These are phyloP conservation scores for Botryotinia calthae DNA, from an alignment of 2,329 filamentous ascomycete species.

Conservation along the genomic window DNA sequence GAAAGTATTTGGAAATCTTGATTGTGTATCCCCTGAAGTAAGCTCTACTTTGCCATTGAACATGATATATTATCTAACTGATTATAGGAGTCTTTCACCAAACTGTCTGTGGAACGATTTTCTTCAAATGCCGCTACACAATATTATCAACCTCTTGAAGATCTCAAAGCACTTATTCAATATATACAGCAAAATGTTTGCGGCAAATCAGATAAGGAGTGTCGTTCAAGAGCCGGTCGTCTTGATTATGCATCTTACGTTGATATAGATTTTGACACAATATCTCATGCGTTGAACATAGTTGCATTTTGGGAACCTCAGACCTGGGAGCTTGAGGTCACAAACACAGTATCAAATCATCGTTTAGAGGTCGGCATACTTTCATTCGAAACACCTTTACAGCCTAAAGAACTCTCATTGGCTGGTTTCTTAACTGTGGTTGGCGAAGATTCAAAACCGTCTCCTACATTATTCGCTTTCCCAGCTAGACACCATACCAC, in stretches of 20 bases:
- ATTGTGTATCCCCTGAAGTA: slow-evolving; percentile 54
- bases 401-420: slow-evolving; percentile 72
- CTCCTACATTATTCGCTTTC: slow-evolving; percentile 78
- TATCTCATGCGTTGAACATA: slow-evolving; percentile 62
- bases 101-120: slow-evolving; percentile 58
- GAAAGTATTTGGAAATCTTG: slow-evolving; percentile 53
- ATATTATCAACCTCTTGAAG: slow-evolving; percentile 65
- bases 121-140: slow-evolving; percentile 63
- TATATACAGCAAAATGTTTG: slow-evolving; percentile 57
- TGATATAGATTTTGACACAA: slow-evolving; percentile 75
- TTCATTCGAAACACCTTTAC: slow-evolving; percentile 59
- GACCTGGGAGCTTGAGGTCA: slow-evolving; percentile 32
- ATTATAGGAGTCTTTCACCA: slow-evolving; percentile 58
- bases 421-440: slow-evolving; percentile 77
- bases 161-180: slow-evolving; percentile 52
- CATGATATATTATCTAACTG: slow-evolving; percentile 17
- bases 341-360: slow-evolving; percentile 40
- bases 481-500: slow-evolving; percentile 70
- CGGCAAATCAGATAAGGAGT: slow-evolving; percentile 45
- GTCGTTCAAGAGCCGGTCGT: slow-evolving; percentile 47
- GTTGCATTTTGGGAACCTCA: slow-evolving; percentile 60
- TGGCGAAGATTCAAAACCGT: slow-evolving; percentile 69
- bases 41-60: neutral
- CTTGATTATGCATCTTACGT: slow-evolving; percentile 59
- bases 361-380: slow-evolving; percentile 81